Conservation (phyloP, 495 filamentous ascomycete genomes). For the Sporormia fimetaria region DNA sequence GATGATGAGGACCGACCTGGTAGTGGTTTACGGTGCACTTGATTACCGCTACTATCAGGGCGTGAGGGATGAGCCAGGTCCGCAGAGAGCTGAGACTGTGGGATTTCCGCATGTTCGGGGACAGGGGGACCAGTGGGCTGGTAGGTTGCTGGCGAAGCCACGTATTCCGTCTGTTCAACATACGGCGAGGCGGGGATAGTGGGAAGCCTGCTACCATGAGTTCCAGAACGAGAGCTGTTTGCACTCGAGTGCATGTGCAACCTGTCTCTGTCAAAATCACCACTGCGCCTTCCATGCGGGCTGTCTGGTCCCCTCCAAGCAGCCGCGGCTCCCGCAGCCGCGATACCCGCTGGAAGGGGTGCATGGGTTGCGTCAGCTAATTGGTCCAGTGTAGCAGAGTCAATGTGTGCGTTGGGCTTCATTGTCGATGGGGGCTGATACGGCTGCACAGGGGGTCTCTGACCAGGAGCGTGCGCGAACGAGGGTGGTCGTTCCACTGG, state of each 20-base stretch:
- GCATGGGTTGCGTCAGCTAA: conserved; percentile 47
- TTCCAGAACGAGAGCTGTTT: conserved; percentile 11
- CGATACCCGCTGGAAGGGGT: conserved; percentile 22
- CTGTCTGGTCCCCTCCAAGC: conserved; percentile 29
- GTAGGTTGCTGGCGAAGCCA: conserved; percentile 10
- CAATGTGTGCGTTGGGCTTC: conserved; percentile 68
- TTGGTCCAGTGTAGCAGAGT: conserved; percentile 66
- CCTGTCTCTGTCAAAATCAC: conserved; percentile 26
- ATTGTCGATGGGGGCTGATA: conserved; percentile 63
- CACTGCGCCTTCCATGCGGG: conserved; percentile 18
- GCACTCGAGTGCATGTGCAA: conserved; percentile 9
- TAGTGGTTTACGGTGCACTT: conserved; percentile 24
- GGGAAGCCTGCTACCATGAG: conserved; percentile 25
- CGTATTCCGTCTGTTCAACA: conserved; percentile 25
- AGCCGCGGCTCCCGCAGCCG: conserved; percentile 34
- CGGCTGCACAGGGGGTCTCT: conserved; percentile 54
- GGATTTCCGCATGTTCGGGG: conserved; percentile 26
- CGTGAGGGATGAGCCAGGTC: conserved; percentile 5
- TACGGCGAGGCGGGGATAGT: conserved; percentile 34
- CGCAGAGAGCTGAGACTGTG: conserved; percentile 1
- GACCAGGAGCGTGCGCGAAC: conserved; percentile 59
- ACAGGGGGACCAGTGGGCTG: conserved; percentile 29
- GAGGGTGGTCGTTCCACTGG: conserved; percentile 65
- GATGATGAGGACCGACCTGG: conserved; percentile 24
- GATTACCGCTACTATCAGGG: conserved; percentile 7